A percentile compares a stretch with the other conserved stretches of the same genome.
Conservation (phyloP, 2,329 filamentous ascomycete genomes). For the Venturiaceae sp. region DNA sequence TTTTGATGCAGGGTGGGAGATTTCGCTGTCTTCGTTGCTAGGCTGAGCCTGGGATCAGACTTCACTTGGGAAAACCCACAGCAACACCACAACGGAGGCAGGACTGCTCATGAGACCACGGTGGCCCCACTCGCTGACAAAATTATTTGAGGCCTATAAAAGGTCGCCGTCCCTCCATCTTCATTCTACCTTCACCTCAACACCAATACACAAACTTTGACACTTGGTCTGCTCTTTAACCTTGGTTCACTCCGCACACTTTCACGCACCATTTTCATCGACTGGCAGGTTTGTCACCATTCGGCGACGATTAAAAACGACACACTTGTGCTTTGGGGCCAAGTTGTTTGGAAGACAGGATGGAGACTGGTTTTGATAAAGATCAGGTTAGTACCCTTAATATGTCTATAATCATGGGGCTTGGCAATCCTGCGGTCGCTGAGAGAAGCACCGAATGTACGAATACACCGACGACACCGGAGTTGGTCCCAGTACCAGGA, state of each 20-base stretch:
- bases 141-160: no score
- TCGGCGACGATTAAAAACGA: no score
- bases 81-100: neutral
- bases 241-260: neutral
- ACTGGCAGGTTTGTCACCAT: no score
- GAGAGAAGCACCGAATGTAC: neutral
- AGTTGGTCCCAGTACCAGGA: neutral
- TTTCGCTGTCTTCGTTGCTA: constrained; percentile 23
- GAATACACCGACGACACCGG: neutral
- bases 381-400: no score
- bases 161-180: neutral
- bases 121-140: neutral
- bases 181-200: neutral
- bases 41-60: constrained; percentile 14
- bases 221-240: neutral
- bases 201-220: neutral
- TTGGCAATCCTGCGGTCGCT: neutral
- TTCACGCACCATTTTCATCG: no score
- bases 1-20: constrained; percentile 43
- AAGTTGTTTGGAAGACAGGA: no score
- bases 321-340: no score
- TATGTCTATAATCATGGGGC: no score
- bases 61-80: constrained; percentile 25
- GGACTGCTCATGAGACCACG: neutral
- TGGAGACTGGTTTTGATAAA: no score